Evolutionary conservation across 2,329 filamentous ascomycete genomes (phyloP), one percentile per base, ranked within the genome.

Genomic region (Cercospora berteroae): DNA sequence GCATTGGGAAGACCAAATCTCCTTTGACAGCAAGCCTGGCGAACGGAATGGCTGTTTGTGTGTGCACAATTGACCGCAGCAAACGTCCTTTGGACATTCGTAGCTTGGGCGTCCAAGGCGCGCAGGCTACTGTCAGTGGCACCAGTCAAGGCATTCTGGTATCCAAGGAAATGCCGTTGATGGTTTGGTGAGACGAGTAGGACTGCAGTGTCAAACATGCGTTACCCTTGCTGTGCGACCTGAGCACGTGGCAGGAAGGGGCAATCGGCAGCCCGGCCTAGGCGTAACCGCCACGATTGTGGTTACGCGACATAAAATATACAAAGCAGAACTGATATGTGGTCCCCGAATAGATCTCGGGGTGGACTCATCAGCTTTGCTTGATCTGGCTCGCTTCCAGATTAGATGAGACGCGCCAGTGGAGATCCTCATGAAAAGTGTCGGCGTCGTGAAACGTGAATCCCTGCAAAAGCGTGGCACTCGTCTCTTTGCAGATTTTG

Each of bases 401-500:
- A 39, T 55, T 52, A 23, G 56, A 61, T 65, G 62, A 56, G 63
- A 65, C 52, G 63, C 60, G 67, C 42, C 42, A 60, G 66, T 68
- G 69, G 66, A 65, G 64, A 68, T 66, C 55, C 58, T 64, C 44
- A 63, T 50, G 63, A 57, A 25, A 20, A 52, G 55, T 39, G 60
- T 56, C 64, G 64, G 64, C 20, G 67, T 66, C 67, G 69, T 70
- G 69, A 66, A 42, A 68, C 69, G 31, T n/a, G 33, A 9, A 67
- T 57, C 65, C 65, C 65, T 64, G 65, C 60, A 57, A 50, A 27
- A 62, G 66, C 64, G 61, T 66, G 64, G 60, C 58, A 60, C 48
- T 50, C 60, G 65, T 66, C 52, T 65, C 39, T 65, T 59, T 55
- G 66, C 68, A 65, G 44, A 39, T n/a, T 25, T 42, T 56, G 55